Base-by-base conservation (phyloP, 805 yeast species). In the Cyberlindnera mississippiensis region DNA sequence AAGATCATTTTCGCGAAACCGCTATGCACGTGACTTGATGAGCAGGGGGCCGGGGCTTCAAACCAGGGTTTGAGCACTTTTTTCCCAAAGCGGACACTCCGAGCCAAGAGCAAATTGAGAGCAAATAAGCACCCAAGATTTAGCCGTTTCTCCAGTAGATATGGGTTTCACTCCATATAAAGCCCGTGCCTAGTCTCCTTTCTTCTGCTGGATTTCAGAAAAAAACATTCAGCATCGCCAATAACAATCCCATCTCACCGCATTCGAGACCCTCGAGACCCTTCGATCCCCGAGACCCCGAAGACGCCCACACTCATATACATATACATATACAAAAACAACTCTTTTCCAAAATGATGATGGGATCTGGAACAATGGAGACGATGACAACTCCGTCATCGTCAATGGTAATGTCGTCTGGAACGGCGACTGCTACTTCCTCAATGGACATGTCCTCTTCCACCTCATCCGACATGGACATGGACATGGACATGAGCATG, bases 401-500 rank as follows among this genome's bases (percentile, higher is more conserved):
- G 10, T 20, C 24, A 9, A 20, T 20, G 24, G 24, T 9, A 6
- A 20, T 20, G 24, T 29, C 40, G 3, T 11, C 34, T 4, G 29
- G 42, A 6, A 48, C 45, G 45, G 42, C 36, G 28, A 24, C 29
- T 15, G 29, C 33, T 17, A 22, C 38, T 12, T 10, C 28, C 2
- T 35, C 49, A 6, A 41, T 40, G 44, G 39, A 38, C 30, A 48
- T 48, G 51, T 26, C 41, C 20, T 31, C 48, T 3, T 6, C 38
- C 4, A 20, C 41, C 13, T 37, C 42, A 38, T 36, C 24, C 3
- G 24, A 20, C 29, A 33, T 38, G 38, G 32, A 39, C 19, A 52
- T 48, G 53, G 57, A 49, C 30, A 51, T 45, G 44, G 40, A 35
- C 12, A 36, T 42, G 36, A 14, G 22, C n/a, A 83, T 83, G 90